phyloP scores from a whole-genome alignment of 2,329 filamentous ascomycete genomes.

The Magnaporthiopsis rhizophila region DNA sequence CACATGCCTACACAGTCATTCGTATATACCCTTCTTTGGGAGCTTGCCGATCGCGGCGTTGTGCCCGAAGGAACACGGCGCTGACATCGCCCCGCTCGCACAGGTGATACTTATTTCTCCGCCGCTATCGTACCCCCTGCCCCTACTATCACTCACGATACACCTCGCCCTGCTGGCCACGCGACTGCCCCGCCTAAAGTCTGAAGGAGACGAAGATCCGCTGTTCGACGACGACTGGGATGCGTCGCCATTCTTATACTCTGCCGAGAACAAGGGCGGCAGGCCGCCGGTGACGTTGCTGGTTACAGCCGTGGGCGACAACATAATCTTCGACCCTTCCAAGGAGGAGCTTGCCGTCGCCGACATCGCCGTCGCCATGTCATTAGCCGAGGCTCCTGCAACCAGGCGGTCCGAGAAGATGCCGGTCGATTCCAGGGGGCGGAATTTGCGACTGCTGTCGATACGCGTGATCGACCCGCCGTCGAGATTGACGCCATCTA shows the following conservation, averaged over 20 bases:
- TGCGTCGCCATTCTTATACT: constrained; percentile 68
- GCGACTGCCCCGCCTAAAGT: constrained; percentile 74
- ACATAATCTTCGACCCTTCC: constrained; percentile 88
- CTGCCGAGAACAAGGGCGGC: not conserved
- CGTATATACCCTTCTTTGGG: too few relatives aligned
- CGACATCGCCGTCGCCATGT: constrained; percentile 80
- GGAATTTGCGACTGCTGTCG: constrained; percentile 53
- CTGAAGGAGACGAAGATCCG: constrained; percentile 88
- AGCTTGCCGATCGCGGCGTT: too few relatives aligned
- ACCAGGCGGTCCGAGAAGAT: constrained; percentile 22
- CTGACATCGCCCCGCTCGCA: not conserved
- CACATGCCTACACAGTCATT: too few relatives aligned
- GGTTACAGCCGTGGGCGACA: constrained; percentile 76
- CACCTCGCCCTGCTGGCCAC: constrained; percentile 89
- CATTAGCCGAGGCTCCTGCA: constrained; percentile 47
- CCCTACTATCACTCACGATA: constrained; percentile 83
- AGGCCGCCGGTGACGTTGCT: constrained; percentile 84
- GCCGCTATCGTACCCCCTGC: constrained; percentile 85
- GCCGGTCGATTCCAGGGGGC: constrained; percentile 29
- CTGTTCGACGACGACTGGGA: constrained; percentile 99
- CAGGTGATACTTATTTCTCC: constrained; percentile 91
- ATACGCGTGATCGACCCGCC: constrained; percentile 69
- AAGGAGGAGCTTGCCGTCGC: constrained; percentile 90
- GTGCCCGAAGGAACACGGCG: not conserved
- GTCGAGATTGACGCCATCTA: constrained; percentile 63